Evolutionary conservation across 306 rosid species (phyloP), one percentile per base, ranked within the genome.

Genomic region (Castanea mollissima): DNA sequence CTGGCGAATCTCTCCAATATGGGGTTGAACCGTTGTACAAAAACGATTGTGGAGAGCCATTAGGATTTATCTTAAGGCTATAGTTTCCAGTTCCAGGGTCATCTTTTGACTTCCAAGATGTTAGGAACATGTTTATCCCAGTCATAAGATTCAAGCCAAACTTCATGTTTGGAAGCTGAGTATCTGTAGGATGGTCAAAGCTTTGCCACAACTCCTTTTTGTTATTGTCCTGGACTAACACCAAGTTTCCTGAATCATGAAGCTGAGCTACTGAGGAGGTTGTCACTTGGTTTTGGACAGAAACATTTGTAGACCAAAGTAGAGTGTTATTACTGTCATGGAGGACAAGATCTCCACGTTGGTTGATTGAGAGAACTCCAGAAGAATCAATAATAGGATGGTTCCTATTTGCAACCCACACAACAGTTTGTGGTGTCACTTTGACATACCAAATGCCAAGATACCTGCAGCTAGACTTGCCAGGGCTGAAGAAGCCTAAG

Each of bases 401-500:
- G 56, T 82, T 78, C 46, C 79, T 55, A 82, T 83, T 74, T 41
- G 49, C 49, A 8, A 41, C 49, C 49, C 49, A 41, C 49, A 41
- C 49, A 41, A 41, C 11, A 41, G 49, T 41, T 41, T 41, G 0
- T 41, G 9, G 49, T 41, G 49, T 41, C 12, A 7, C 49, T 41
- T 41, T 8, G 49, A 8, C 49, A 41, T 41, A 41, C 49, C 49
- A 41, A 41, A 41, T 41, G 0, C 93, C 97, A 12, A 87, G 55
- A 21, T 83, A 83, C 0, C 85, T 74, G 51, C 0, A 64, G 29
- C 23, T 83, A 8, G 97, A 92, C 63, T 82, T 80, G 35, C 69
- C 52, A 20, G 82, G 86, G 58, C 83, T 86, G 75, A 92, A 92
- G 85, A 90, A 92, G 21, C 97, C 97, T 8, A 44, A 3, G 49